Evolutionary conservation across 306 rosid genomes (phyloP).

Genomic region (Begonia fuchsioides): DNA sequence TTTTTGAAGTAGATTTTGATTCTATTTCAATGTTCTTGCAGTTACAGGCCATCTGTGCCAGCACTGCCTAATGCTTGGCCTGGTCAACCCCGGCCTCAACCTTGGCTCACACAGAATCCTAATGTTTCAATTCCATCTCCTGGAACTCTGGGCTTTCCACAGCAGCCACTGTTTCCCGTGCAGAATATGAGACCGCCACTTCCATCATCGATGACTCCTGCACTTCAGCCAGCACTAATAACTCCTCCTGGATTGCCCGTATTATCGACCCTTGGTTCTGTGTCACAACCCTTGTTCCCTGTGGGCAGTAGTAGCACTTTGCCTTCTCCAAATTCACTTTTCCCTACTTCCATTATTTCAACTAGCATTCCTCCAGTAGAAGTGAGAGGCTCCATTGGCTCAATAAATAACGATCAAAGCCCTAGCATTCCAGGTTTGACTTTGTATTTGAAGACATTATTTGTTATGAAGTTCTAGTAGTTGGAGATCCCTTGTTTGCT

Average conservation of each 20-base stretch:
- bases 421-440: conserved; percentile 40
- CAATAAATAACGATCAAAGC: conserved; percentile 28
- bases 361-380: conserved; percentile 33
- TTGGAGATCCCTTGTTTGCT: conserved; percentile 1
- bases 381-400: conserved; percentile 32
- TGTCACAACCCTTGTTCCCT: conserved; percentile 96
- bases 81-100: conserved; percentile 73
- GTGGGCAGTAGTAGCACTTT: conserved; percentile 60
- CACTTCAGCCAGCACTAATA: conserved; percentile 42
- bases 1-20: not conserved
- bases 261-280: conserved; percentile 45
- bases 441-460: not conserved
- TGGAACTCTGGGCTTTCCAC: conserved; percentile 48
- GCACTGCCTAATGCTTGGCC: conserved; percentile 57
- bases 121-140: conserved; percentile 62
- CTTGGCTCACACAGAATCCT: conserved; percentile 72
- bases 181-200: conserved; percentile 67
- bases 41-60: conserved; percentile 53
- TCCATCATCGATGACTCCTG: conserved; percentile 36
- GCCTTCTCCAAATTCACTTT: conserved; percentile 47
- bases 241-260: conserved; percentile 73
- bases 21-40: conserved; percentile 18
- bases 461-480: not conserved
- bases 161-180: conserved; percentile 93
- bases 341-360: conserved; percentile 41